phyloP scores from a whole-genome alignment of 176 grass and related monocot genomes.

The Musa itinerans region DNA sequence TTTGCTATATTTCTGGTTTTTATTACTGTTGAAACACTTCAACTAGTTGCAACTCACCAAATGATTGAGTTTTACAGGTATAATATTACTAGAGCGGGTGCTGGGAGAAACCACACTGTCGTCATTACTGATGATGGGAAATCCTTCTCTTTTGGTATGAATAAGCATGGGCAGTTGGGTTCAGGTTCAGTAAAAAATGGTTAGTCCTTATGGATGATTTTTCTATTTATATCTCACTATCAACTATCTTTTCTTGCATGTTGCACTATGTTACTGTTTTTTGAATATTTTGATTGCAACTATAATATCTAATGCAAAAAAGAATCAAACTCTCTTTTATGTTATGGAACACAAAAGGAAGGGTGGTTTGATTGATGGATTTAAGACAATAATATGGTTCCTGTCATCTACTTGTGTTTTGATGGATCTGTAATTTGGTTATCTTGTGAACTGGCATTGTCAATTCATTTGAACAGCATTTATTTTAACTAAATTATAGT shows the following conservation, averaged over 20 bases:
- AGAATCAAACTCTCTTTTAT: too few relatives aligned
- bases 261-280: neutral
- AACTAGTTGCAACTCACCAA: neutral
- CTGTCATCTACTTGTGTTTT: too few relatives aligned
- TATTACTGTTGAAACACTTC: neutral
- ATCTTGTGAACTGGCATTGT: too few relatives aligned
- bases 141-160: slow-evolving; percentile 81
- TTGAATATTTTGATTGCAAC: neutral
- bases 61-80: slow-evolving; percentile 33
- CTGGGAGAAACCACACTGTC: slow-evolving; percentile 78
- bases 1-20: neutral
- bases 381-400: too few relatives aligned
- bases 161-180: slow-evolving; percentile 91
- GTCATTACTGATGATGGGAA: slow-evolving; percentile 74
- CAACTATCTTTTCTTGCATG: neutral
- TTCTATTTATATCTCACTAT: slow-evolving; percentile 11
- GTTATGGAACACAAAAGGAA: too few relatives aligned
- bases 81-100: slow-evolving; percentile 58
- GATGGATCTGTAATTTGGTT: too few relatives aligned
- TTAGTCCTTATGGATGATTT: slow-evolving; percentile 23
- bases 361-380: too few relatives aligned
- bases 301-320: neutral
- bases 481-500: too few relatives aligned
- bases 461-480: too few relatives aligned
- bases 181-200: slow-evolving; percentile 65